These are phyloP conservation scores for Aureobasidium sp. DNA, from an alignment of 2,329 filamentous ascomycete species.

Conservation along the genomic window DNA sequence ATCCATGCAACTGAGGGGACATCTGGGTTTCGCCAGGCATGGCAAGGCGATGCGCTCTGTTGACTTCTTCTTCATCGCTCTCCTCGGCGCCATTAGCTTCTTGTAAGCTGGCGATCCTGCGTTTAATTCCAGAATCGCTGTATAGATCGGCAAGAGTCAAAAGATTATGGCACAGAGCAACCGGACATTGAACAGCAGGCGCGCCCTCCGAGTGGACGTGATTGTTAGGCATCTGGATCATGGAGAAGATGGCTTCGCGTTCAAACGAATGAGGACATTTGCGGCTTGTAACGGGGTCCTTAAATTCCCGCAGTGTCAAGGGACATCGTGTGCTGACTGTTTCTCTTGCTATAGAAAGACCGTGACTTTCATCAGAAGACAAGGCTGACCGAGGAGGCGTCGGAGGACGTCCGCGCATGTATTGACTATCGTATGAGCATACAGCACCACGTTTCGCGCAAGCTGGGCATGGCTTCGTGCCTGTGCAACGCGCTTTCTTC, in stretches of 20 bases:
- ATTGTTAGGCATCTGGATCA: slow-evolving; percentile 29
- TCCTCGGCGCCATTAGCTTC: slow-evolving; percentile 41
- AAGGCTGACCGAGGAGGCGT: slow-evolving; percentile 29
- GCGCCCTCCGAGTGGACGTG: slow-evolving; percentile 17
- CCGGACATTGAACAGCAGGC: slow-evolving; percentile 51
- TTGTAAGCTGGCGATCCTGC: slow-evolving; percentile 51
- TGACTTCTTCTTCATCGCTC: slow-evolving; percentile 29
- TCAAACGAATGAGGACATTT: slow-evolving; percentile 70
- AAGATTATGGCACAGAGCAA: slow-evolving; percentile 54
- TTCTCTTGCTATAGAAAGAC: slow-evolving; percentile 29
- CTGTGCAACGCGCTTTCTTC: slow-evolving; percentile 34
- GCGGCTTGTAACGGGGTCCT: slow-evolving; percentile 58
- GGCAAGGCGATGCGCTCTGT: slow-evolving; percentile 24
- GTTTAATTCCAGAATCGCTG: slow-evolving; percentile 49
- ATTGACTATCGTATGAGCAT: slow-evolving; percentile 43
- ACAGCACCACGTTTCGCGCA: slow-evolving; percentile 24
- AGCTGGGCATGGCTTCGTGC: slow-evolving; percentile 30
- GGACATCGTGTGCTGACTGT: slow-evolving; percentile 63
- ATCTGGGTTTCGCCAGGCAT: background rate
- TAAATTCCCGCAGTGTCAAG: slow-evolving; percentile 57
- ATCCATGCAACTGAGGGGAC: too few relatives aligned
- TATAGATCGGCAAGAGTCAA: slow-evolving; percentile 49
- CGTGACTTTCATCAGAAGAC: background rate
- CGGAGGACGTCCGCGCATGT: slow-evolving; percentile 38
- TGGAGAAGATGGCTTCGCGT: slow-evolving; percentile 55